Conservation (phyloP, 164 flowering plant species). For the Vitis rotundifolia region DNA sequence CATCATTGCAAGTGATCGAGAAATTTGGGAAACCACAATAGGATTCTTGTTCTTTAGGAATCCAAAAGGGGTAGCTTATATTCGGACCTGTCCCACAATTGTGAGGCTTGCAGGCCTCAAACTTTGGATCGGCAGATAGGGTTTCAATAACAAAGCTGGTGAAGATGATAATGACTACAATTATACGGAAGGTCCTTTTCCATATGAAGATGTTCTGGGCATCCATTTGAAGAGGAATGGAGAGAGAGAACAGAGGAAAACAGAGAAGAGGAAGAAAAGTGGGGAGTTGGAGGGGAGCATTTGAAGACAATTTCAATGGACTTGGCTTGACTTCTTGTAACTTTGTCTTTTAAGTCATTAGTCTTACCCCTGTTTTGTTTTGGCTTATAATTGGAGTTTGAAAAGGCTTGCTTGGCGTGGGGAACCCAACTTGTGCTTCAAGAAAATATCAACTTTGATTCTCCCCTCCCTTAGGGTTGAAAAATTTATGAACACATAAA, state of each 20-base stretch:
- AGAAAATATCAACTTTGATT: no score
- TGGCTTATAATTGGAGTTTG: slow-evolving; percentile 4
- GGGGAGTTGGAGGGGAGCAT: background rate
- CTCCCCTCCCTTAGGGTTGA: no score
- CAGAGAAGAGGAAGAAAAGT: background rate
- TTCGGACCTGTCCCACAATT: slow-evolving; percentile 46
- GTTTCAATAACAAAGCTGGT: slow-evolving; percentile 6
- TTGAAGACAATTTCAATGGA: background rate
- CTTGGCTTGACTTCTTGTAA: no score
- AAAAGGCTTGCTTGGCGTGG: background rate
- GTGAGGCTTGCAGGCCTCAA: slow-evolving; percentile 40
- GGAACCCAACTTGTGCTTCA: no score
- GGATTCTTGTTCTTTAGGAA: slow-evolving; percentile 31
- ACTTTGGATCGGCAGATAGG: slow-evolving; percentile 27
- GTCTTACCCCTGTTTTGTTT: no score
- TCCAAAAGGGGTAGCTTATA: slow-evolving; percentile 62
- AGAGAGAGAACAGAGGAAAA: background rate
- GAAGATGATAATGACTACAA: slow-evolving; percentile 19
- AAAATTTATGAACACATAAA: no score
- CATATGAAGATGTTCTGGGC: slow-evolving; percentile 7
- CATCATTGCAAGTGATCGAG: slow-evolving; percentile 30
- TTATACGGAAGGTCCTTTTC: slow-evolving; percentile 1
- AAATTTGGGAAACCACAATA: slow-evolving; percentile 55
- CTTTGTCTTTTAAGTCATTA: no score
- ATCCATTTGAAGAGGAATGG: slow-evolving; percentile 15